Conservation (phyloP, 306 rosid genomes). For the Gastrolobium bilobum region DNA sequence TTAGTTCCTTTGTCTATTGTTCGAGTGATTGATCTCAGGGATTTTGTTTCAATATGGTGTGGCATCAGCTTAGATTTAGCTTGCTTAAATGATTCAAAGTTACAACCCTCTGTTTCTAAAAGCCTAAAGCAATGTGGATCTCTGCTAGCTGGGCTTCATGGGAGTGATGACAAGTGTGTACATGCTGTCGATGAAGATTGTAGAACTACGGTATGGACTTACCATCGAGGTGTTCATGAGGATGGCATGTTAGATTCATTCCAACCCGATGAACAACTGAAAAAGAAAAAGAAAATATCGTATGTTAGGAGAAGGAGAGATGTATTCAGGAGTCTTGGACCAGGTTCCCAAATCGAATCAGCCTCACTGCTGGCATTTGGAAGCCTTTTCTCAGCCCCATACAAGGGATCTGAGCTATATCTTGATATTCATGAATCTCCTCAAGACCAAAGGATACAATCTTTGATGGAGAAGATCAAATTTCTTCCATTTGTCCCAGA, state of each 20-base stretch:
- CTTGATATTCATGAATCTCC: slow-evolving; percentile 70
- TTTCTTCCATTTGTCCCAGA: slow-evolving; percentile 81
- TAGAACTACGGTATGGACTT: slow-evolving; percentile 91
- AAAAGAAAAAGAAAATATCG: slow-evolving; percentile 78
- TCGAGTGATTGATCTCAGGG: slow-evolving; percentile 76
- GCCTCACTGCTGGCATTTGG: slow-evolving; percentile 87
- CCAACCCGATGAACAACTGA: slow-evolving; percentile 81
- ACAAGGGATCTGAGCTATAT: slow-evolving; percentile 77
- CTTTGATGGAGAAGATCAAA: slow-evolving; percentile 64
- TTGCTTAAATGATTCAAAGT: slow-evolving; percentile 58
- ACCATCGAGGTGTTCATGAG: slow-evolving; percentile 61
- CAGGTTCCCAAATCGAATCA: slow-evolving; percentile 70
- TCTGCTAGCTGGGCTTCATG: slow-evolving; percentile 62
- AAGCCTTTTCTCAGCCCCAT: slow-evolving; percentile 86
- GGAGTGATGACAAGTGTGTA: slow-evolving; percentile 65
- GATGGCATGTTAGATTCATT: slow-evolving; percentile 80
- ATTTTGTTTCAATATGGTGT: slow-evolving; percentile 80
- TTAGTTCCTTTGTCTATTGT: slow-evolving; percentile 68
- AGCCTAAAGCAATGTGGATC: slow-evolving; percentile 76
- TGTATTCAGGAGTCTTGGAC: slow-evolving; percentile 76
- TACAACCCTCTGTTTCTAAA: slow-evolving; percentile 49
- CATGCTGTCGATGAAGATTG: slow-evolving; percentile 81
- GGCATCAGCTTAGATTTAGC: slow-evolving; percentile 62
- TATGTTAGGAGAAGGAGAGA: slow-evolving; percentile 72
- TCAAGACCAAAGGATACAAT: slow-evolving; percentile 63